These are phyloP conservation scores for Backusella tuberculispora DNA, from an alignment of 192 early-diverging fungal species.

Conservation along the genomic window DNA sequence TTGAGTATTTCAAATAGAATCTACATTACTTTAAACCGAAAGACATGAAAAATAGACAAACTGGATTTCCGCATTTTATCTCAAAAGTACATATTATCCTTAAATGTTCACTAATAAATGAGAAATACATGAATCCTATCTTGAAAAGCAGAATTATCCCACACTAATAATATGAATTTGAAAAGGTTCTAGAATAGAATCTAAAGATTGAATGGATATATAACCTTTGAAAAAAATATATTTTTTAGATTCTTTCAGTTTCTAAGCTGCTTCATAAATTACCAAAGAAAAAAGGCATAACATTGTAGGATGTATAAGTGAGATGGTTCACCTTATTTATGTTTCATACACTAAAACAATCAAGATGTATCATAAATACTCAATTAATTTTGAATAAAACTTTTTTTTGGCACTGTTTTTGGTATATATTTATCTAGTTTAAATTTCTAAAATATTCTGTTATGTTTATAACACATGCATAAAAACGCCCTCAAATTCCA, in stretches of 20 bases:
- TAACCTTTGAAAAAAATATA: not conserved
- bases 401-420: not conserved
- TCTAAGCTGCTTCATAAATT: no score
- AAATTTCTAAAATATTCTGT: not conserved
- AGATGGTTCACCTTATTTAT: not conserved
- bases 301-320: not conserved
- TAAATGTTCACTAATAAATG: not conserved
- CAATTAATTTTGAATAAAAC: not conserved
- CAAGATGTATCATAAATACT: not conserved
- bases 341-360: not conserved
- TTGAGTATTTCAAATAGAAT: not conserved
- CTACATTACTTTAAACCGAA: not conserved
- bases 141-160: not conserved
- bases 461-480: not conserved
- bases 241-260: not conserved
- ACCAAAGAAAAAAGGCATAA: not conserved
- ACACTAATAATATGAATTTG: not conserved
- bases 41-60: not conserved
- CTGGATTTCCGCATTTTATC: not conserved
- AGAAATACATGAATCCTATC: no score
- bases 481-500: not conserved
- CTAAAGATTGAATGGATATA: not conserved
- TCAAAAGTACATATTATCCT: not conserved
- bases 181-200: conserved; percentile 14
- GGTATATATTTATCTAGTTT: not conserved